Conservation (phyloP, 2,329 filamentous ascomycete species). For the Metarhizium humberi region DNA sequence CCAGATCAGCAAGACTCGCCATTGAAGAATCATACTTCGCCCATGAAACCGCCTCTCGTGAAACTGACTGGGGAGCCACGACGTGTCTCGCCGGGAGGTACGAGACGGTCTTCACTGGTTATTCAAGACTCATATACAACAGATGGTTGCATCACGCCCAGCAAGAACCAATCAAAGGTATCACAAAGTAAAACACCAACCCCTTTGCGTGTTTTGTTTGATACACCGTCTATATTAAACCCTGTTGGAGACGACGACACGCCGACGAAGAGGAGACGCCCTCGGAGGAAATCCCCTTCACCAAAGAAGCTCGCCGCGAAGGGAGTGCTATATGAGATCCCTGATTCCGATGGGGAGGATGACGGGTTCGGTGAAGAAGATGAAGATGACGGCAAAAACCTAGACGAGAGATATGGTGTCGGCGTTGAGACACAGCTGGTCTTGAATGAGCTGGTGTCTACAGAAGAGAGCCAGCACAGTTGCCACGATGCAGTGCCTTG, state of each 20-base stretch:
- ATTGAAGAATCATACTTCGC: constrained; percentile 16
- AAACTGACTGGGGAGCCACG: constrained; percentile 12
- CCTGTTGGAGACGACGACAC: constrained; percentile 4
- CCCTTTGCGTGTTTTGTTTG: background rate
- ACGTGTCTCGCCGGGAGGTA: constrained; percentile 10
- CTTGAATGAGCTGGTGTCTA: constrained; percentile 22
- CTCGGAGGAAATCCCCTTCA: background rate
- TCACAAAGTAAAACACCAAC: background rate
- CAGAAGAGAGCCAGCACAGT: constrained; percentile 10
- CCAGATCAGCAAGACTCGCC: constrained; percentile 25
- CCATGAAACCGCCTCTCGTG: constrained; percentile 10
- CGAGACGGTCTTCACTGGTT: constrained; percentile 20
- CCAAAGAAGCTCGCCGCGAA: background rate
- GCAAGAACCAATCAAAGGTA: constrained; percentile 11
- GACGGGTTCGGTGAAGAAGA: constrained; percentile 10
- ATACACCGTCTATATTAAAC: background rate
- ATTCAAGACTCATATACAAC: constrained; percentile 37
- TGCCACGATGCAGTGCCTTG: constrained; percentile 6
- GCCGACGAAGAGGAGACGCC: constrained; percentile 7
- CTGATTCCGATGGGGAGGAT: constrained; percentile 38
- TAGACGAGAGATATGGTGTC: constrained; percentile 13
- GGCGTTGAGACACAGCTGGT: constrained; percentile 26
- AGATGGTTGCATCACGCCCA: constrained; percentile 20
- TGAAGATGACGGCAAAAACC: constrained; percentile 5
- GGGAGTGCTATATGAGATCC: constrained; percentile 27